phyloP scores from a whole-genome alignment of 2,329 filamentous ascomycete species.

The Neonectria faginata region DNA sequence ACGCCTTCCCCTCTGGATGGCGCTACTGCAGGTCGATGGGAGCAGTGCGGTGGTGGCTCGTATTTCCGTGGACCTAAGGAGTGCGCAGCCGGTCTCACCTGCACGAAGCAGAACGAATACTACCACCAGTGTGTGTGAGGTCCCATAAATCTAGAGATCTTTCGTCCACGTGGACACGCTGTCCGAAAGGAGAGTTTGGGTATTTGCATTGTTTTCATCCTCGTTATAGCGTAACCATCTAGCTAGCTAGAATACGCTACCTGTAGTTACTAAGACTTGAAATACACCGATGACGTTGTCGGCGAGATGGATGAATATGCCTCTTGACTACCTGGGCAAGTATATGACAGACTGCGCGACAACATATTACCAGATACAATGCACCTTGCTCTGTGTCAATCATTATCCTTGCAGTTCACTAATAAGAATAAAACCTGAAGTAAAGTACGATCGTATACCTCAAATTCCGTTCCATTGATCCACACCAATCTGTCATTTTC shows the following conservation, averaged over 20 bases:
- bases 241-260: background rate
- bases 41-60: conserved; percentile 56
- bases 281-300: background rate
- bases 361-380: too few species aligned
- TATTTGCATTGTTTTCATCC: background rate
- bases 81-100: conserved; percentile 55
- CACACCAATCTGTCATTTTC: too few species aligned
- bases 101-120: conserved; percentile 51
- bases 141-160: background rate
- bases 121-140: conserved; percentile 53
- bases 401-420: too few species aligned
- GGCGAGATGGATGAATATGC: too few species aligned
- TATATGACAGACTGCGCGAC: too few species aligned
- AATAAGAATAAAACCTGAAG: too few species aligned
- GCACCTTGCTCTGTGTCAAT: too few species aligned
- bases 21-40: conserved; percentile 18
- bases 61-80: conserved; percentile 52
- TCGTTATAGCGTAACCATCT: background rate
- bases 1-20: conserved; percentile 7
- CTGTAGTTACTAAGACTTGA: background rate
- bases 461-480: too few species aligned
- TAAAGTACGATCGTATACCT: too few species aligned
- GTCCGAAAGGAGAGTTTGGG: background rate
- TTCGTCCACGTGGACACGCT: background rate
- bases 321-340: too few species aligned